Evolutionary conservation across 352 stramenopile genomes (phyloP).

Genomic region (Pythium utonaiense): DNA sequence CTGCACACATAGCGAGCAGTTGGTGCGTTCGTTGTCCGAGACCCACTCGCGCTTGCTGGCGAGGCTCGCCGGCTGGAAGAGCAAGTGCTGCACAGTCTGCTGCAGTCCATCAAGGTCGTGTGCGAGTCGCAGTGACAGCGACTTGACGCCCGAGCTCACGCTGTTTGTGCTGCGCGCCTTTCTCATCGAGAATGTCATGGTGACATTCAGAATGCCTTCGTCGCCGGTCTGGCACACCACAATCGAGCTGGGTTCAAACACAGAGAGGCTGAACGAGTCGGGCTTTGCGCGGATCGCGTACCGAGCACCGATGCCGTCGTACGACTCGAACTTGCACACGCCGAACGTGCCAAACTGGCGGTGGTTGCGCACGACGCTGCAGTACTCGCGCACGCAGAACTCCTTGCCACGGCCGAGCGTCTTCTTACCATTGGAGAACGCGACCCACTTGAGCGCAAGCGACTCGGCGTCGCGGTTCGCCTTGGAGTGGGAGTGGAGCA

Average conservation of each 20-base stretch:
- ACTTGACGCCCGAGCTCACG: conserved; percentile 66
- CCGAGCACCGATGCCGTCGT: conserved; percentile 68
- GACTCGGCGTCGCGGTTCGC: conserved; percentile 45
- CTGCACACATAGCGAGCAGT: conserved; percentile 79
- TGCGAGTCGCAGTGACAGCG: conserved; percentile 59
- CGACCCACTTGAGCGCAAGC: conserved; percentile 82
- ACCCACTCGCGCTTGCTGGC: conserved; percentile 78
- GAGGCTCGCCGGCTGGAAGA: conserved; percentile 62
- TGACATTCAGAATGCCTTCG: conserved; percentile 61
- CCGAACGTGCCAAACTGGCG: conserved; percentile 57
- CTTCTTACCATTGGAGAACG: conserved; percentile 65
- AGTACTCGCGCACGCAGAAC: conserved; percentile 82
- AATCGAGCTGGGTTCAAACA: conserved; percentile 72
- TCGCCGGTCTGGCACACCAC: conserved; percentile 72
- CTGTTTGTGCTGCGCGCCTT: conserved; percentile 65
- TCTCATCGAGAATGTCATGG: conserved; percentile 72
- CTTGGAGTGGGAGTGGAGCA: conserved; percentile 54
- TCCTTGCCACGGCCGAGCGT: conserved; percentile 78
- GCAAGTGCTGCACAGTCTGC: conserved; percentile 57
- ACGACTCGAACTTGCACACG: conserved; percentile 77
- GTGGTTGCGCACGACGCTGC: conserved; percentile 51
- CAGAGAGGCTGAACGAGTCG: conserved; percentile 73
- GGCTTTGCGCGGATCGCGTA: conserved; percentile 71
- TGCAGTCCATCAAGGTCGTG: conserved; percentile 56
- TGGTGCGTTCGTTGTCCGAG: conserved; percentile 66